Evolutionary conservation across 23 red algal genomes (phyloP).

Genomic region (Gracilaria gracilis): DNA sequence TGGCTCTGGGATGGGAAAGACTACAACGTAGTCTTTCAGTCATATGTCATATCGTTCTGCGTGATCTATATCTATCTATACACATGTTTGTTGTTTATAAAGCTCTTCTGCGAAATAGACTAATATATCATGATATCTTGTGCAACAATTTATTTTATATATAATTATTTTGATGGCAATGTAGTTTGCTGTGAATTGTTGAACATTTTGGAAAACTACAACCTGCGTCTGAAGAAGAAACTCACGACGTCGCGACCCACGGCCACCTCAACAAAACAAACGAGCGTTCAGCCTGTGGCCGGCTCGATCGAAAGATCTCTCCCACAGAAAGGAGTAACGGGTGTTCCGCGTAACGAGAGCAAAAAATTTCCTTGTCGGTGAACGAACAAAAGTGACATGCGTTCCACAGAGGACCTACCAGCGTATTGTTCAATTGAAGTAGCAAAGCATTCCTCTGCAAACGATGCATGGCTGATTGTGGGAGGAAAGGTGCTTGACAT

Average conservation of each 20-base stretch:
- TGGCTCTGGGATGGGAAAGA: too few relatives aligned
- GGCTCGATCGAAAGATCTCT: not conserved
- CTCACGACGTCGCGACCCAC: not conserved
- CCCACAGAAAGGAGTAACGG: not conserved
- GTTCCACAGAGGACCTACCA: constrained; percentile 57
- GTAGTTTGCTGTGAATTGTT: not conserved
- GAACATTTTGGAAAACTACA: not conserved
- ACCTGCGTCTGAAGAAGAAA: not conserved
- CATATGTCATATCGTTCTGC: too few relatives aligned
- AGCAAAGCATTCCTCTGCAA: constrained; percentile 76
- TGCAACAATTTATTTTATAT: too few relatives aligned
- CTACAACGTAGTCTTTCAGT: too few relatives aligned
- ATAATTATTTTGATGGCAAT: not conserved
- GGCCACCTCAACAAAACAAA: not conserved
- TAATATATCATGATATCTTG: too few relatives aligned
- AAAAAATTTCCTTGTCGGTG: not conserved
- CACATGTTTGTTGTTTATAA: too few relatives aligned
- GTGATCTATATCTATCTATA: too few relatives aligned
- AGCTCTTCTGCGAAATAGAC: too few relatives aligned
- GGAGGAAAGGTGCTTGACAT: constrained; percentile 92
- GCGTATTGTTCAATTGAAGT: constrained; percentile 66
- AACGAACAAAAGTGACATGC: constrained; percentile 6
- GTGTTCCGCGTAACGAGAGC: not conserved
- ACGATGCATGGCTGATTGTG: constrained; percentile 91
- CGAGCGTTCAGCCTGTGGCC: not conserved